Conservation (phyloP, 306 rosid species). For the Arachis stenosperma region DNA sequence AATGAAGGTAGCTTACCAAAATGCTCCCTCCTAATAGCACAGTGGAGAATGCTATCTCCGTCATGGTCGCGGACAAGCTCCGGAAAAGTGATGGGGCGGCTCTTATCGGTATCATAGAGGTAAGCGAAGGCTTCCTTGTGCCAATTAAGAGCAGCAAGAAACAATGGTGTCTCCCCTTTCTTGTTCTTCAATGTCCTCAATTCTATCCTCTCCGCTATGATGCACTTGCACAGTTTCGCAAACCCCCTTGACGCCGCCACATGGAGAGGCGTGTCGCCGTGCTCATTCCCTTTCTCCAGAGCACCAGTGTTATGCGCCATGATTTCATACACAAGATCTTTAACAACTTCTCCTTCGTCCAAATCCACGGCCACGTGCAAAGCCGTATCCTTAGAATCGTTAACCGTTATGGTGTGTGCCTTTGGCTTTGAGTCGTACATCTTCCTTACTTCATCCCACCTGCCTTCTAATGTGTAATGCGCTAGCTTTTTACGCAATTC, state of each 20-base stretch:
- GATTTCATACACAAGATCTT: slow-evolving; percentile 13
- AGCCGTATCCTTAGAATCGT: slow-evolving; percentile 2
- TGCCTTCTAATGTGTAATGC: slow-evolving; percentile 21
- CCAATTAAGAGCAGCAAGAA: slow-evolving; percentile 6
- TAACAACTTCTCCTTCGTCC: not conserved
- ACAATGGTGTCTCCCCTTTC: slow-evolving; percentile 23
- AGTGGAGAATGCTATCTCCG: not conserved
- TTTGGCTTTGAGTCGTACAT: not conserved
- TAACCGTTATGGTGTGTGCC: not conserved
- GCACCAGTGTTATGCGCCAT: not conserved
- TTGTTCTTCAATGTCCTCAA: too few relatives aligned
- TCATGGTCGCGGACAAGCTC: not conserved
- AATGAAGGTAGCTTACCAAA: not conserved
- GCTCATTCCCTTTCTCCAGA: not conserved
- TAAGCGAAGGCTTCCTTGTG: slow-evolving; percentile 10
- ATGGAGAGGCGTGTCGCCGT: slow-evolving; percentile 59
- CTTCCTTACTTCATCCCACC: too few relatives aligned
- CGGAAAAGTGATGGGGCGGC: not conserved
- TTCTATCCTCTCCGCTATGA: not conserved
- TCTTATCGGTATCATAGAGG: not conserved
- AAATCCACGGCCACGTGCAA: slow-evolving; percentile 29
- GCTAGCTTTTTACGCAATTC: not conserved
- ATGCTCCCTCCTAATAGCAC: not conserved
- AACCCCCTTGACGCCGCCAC: slow-evolving; percentile 49
- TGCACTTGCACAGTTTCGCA: slow-evolving; percentile 30